Base-by-base conservation (phyloP, 257 asterid genomes). In the Solanum ahanhuiri region DNA sequence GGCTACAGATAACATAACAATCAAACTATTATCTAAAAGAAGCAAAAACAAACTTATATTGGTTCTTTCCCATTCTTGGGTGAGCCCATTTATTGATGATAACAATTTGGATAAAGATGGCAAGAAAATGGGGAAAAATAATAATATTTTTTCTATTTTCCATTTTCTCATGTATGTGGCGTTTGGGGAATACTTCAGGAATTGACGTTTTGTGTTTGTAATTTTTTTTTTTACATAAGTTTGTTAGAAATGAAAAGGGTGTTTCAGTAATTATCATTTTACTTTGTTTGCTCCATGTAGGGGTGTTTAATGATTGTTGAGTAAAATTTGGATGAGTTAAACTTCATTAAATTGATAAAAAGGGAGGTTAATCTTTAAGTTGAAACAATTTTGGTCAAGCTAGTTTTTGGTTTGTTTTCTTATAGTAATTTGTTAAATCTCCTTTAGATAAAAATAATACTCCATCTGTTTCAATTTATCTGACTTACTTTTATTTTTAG, bases 391-490 rank as follows among this genome's bases (percentile, higher is more conserved):
- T 45, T 45, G 18, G 54, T 45, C 54, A 45, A 45, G 54, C 54
- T 45, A 41, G 48, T 45, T 51, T 51, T 51, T 51, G 58, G 22
- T 6, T 5, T 51, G 60, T 15, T 51, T 51, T 51, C 22, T 51
- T 15, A 51, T 0, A 2, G 60, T 51, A 51, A 17, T 51, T 17
- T 51, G 60, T 51, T 51, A 51, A 0, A 51, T 51, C n/a, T 51
- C 60, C 60, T 51, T 5, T 51, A 0, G 60, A 51, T 51, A 51
- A 51, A 17, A 51, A 15, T 51, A 51, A 0, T 51, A 17, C 22
- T 51, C 3, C 9, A 51, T 15, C 8, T 1, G 22, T 2, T 1
- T 0, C 0, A 17, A 17, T 15, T 51, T 51, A 2, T 0, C 1
- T 5, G 1, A 2, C 9, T 6, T 51, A 17, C 0, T 51, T 51